Percentiles rank a stretch among this genome's conserved stretches.
phyloP scores from a whole-genome alignment of 805 yeast genomes.

The Kazachstania taianensis region DNA sequence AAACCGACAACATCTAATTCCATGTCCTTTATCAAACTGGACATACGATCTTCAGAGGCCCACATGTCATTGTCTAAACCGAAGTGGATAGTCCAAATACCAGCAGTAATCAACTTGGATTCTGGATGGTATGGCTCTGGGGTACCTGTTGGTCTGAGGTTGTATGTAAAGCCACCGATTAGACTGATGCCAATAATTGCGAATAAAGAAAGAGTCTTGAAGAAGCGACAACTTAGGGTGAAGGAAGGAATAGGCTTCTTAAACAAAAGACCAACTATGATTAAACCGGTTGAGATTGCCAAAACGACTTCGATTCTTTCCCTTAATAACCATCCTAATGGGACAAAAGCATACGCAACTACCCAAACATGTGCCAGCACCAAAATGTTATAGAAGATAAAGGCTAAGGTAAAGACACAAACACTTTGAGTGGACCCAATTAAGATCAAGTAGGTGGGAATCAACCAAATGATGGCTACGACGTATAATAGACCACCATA shows the following conservation, averaged over 20 bases:
- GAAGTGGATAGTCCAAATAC: conserved; percentile 97
- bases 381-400: conserved; percentile 41
- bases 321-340: conserved; percentile 79
- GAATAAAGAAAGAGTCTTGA: conserved; percentile 11
- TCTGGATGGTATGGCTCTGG: conserved; percentile 62
- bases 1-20: conserved; percentile 87
- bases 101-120: conserved; percentile 73
- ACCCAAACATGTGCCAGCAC: conserved; percentile 88
- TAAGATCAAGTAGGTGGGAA: conserved; percentile 46
- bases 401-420: conserved; percentile 39
- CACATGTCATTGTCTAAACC: conserved; percentile 97
- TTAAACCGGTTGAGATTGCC: conserved; percentile 40
- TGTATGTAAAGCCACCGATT: conserved; percentile 17
- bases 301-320: conserved; percentile 80
- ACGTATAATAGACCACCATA: conserved; percentile 66
- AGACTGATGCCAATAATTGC: conserved; percentile 10
- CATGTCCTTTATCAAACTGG: conserved; percentile 69
- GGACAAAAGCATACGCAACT: conserved; percentile 97
- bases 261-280: conserved; percentile 41
- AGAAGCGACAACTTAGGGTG: conserved; percentile 8
- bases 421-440: conserved; percentile 50
- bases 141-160: conserved; percentile 30
- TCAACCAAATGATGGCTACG: conserved; percentile 46
- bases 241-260: not conserved
- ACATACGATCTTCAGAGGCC: conserved; percentile 90